Base-by-base conservation (phyloP, 192 early-diverging fungal genomes). In the Kickxella alabastrina region DNA sequence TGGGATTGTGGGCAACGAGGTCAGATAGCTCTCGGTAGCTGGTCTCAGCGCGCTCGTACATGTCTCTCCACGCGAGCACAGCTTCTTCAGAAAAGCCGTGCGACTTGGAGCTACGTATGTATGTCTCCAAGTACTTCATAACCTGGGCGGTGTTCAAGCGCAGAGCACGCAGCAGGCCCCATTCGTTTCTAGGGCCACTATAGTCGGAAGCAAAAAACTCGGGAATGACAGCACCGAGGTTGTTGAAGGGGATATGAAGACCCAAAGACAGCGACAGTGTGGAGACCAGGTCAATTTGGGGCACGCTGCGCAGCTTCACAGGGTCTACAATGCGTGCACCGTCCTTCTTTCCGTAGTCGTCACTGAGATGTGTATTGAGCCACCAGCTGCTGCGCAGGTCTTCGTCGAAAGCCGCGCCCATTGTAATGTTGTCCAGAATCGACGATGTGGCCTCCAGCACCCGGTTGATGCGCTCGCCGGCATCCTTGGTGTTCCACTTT, bases 271-370 rank as follows among this genome's bases (percentile, higher is more conserved):
- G 63, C 2, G 90, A 59, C 14, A 99, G 58, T 0, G 92, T 96
- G 13, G 94, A 85, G 0, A 95, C 91, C 15, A 97, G 59, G 59
- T 99, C 91, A 38, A 97, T 93, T 66, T 99, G 96, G 13, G 87
- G 75, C 1, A 93, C 77, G 9, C 86, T 91, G 5, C 85, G 75
- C 60, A 81, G 15, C 44, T 65, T 34, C 12, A 62, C 14, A 24
- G 54, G 59, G n/a, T 60, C 55, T 6, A 64, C 10, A 12, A 34
- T 21, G n/a, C 14, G 9, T n/a, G 40, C 34, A 27, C 54, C 29
- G 9, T 54, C 57, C 12, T 45, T 34, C 15, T 23, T 19, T 15
- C 46, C 18, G 40, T 70, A 81, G 14, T 67, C 54, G 27, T 72
- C 69, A 32, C 47, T 57, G 6, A 59, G 32, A 23, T 62, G 55